Percentiles rank a stretch among this genome's conserved stretches.
Conservation (phyloP, 2,329 filamentous ascomycete species). For the Gnomoniopsis smithogilvyi region DNA sequence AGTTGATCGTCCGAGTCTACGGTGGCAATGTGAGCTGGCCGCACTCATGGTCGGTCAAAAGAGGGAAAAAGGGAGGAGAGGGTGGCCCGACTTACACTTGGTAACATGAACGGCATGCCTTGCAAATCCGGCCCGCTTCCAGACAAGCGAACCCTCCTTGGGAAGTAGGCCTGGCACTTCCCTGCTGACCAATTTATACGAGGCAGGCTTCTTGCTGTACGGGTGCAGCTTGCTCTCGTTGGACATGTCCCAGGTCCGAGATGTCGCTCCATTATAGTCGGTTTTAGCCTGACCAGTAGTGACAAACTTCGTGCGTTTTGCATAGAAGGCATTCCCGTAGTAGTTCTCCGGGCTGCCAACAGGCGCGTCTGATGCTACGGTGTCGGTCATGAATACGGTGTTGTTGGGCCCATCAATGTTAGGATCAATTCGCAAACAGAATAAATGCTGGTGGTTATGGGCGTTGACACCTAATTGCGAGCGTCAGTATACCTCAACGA, state of each 20-base stretch:
- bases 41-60: background rate
- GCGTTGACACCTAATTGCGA: constrained; percentile 67
- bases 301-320: constrained; percentile 74
- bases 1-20: constrained; percentile 76
- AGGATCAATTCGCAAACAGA: constrained; percentile 83
- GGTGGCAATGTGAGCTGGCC: background rate
- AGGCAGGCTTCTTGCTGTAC: constrained; percentile 78
- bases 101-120: constrained; percentile 86
- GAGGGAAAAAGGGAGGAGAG: too few species aligned
- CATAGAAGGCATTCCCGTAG: constrained; percentile 89
- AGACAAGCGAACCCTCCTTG: constrained; percentile 77
- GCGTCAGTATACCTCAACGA: background rate
- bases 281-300: constrained; percentile 67
- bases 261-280: constrained; percentile 77
- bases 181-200: constrained; percentile 86
- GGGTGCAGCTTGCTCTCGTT: constrained; percentile 84
- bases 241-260: constrained; percentile 85
- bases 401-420: constrained; percentile 85
- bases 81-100: constrained; percentile 60
- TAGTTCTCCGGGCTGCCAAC: constrained; percentile 80
- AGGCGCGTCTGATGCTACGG: constrained; percentile 65
- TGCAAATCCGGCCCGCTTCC: constrained; percentile 87
- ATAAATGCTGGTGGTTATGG: constrained; percentile 94
- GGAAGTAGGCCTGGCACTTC: constrained; percentile 78
- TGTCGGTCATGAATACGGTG: constrained; percentile 81